These are phyloP conservation scores for Casaregolazyma suthepensis DNA, from an alignment of 1,139 yeast genomes.

Conservation along the genomic window DNA sequence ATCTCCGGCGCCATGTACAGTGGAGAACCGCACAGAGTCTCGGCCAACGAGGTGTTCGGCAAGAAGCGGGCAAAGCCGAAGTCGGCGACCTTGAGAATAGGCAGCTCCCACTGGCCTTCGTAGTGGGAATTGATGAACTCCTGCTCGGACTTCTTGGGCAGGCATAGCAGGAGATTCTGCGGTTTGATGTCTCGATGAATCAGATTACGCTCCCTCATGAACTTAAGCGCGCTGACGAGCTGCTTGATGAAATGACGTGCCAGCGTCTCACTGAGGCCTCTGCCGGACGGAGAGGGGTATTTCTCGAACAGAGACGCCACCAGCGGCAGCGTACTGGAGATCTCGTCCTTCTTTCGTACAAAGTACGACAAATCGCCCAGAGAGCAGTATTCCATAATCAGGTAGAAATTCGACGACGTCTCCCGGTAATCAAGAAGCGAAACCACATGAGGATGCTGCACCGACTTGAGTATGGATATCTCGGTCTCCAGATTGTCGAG, in stretches of 20 bases:
- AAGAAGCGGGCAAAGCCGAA: constrained; percentile 94
- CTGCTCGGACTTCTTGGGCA: constrained; percentile 58
- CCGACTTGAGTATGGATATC: constrained; percentile 73
- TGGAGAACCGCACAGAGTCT: constrained; percentile 95
- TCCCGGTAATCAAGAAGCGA: constrained; percentile 76
- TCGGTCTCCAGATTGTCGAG: constrained; percentile 89
- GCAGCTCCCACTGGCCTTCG: constrained; percentile 82
- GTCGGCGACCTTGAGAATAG: constrained; percentile 88
- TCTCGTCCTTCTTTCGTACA: constrained; percentile 67
- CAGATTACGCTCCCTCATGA: constrained; percentile 72
- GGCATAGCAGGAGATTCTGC: constrained; percentile 77
- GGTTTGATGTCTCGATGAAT: constrained; percentile 95
- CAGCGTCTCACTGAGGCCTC: constrained; percentile 72
- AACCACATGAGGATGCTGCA: constrained; percentile 92
- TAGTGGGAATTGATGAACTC: constrained; percentile 53
- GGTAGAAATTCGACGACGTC: constrained; percentile 72
- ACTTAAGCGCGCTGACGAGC: constrained; percentile 74
- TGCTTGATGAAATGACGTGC: constrained; percentile 84
- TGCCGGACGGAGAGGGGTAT: constrained; percentile 72
- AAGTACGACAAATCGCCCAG: constrained; percentile 88
- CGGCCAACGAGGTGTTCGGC: constrained; percentile 91
- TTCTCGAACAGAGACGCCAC: constrained; percentile 67
- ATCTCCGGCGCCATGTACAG: constrained; percentile 98
- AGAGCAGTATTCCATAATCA: constrained; percentile 96
- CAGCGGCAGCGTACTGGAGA: constrained; percentile 71